Conservation (phyloP, 495 filamentous ascomycete genomes). For the Massariosphaeria phaeospora region DNA sequence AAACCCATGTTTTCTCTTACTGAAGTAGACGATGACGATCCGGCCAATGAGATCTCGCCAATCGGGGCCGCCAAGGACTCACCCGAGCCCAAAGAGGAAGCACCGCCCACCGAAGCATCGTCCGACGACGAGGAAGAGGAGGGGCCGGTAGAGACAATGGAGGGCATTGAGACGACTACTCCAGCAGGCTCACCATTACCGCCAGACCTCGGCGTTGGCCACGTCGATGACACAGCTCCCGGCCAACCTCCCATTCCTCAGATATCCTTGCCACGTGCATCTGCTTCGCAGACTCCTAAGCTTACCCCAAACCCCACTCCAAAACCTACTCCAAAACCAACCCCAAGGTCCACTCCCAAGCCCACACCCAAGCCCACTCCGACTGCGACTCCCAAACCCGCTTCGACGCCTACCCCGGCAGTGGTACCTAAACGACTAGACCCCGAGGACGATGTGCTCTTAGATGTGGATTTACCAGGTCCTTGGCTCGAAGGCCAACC, state of each 20-base stretch:
- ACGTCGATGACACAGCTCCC: neutral
- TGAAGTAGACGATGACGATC: conserved; percentile 27
- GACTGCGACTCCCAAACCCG: no score
- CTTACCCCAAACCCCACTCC: no score
- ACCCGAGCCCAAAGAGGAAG: conserved; percentile 6
- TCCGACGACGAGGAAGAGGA: conserved; percentile 2
- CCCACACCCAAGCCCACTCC: no score
- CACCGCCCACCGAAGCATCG: neutral
- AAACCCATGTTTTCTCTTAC: conserved; percentile 27
- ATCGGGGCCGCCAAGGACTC: conserved; percentile 23
- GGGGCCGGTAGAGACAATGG: neutral
- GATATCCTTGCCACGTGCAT: conserved; percentile 2
- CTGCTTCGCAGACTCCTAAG: conserved; percentile 9
- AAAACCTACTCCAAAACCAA: no score
- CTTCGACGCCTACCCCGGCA: conserved; percentile 6
- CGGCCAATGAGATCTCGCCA: conserved; percentile 22
- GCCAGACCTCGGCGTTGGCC: neutral
- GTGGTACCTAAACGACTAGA: neutral
- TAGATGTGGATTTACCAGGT: conserved; percentile 25
- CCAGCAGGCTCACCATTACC: conserved; percentile 16
- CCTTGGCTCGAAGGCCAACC: conserved; percentile 18
- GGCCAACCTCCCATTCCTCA: conserved; percentile 1
- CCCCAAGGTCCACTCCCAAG: no score
- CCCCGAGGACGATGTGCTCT: conserved; percentile 29
- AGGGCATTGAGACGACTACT: neutral